Conservation (phyloP, 768 basidiomycete genomes). For the Clitopilus passeckerianus region DNA sequence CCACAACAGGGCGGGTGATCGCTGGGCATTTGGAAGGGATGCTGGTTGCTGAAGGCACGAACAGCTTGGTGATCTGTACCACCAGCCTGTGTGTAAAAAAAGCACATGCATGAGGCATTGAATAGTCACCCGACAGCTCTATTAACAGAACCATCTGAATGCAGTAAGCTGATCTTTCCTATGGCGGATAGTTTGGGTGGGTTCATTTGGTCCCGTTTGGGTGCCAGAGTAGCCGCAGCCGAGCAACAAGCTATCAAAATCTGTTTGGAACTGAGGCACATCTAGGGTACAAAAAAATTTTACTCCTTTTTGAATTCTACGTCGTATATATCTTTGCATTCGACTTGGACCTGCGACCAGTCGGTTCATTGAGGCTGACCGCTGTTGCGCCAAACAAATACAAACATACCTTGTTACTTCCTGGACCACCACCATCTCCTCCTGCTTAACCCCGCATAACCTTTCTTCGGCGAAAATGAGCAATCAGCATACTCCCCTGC, state of each 20-base stretch:
- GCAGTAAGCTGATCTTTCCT: background rate
- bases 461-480: slow-evolving; percentile 21
- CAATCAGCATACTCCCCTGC: slow-evolving; percentile 28
- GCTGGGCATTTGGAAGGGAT: background rate
- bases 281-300: background rate
- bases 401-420: slow-evolving; percentile 7
- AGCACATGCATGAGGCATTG: background rate
- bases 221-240: background rate
- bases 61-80: background rate
- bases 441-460: background rate
- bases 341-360: background rate
- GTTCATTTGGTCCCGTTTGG: background rate
- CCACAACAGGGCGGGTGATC: background rate
- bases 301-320: background rate
- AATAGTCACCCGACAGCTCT: background rate
- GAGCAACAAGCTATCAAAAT: background rate
- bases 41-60: background rate
- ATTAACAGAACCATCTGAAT: background rate
- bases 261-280: background rate
- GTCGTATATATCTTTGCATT: background rate
- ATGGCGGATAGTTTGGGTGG: background rate
- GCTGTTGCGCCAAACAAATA: slow-evolving; percentile 12
- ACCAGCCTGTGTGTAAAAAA: background rate
- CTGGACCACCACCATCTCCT: background rate
- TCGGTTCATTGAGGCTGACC: background rate